These are phyloP conservation scores for Vigna angularis DNA, from an alignment of 306 rosid species.

Conservation along the genomic window DNA sequence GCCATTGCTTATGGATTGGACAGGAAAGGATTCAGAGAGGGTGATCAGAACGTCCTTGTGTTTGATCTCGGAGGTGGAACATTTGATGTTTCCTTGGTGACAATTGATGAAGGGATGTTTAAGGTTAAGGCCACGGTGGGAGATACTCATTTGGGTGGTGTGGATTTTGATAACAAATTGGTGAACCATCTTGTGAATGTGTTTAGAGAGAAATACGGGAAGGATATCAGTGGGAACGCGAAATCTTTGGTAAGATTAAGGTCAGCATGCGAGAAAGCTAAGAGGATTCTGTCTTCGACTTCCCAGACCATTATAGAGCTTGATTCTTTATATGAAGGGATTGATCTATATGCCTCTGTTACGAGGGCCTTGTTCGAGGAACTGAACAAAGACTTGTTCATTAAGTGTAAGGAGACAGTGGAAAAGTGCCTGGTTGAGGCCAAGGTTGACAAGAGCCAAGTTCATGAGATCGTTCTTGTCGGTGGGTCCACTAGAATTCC, in stretches of 20 bases:
- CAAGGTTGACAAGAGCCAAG: conserved; percentile 35
- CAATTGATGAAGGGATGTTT: conserved; percentile 51
- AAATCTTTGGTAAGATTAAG: conserved; percentile 42
- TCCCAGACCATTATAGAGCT: conserved; percentile 44
- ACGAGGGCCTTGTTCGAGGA: conserved; percentile 52
- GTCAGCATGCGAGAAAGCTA: conserved; percentile 46
- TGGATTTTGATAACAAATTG: conserved; percentile 49
- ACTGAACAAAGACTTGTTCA: conserved; percentile 52
- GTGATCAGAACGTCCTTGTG: conserved; percentile 52
- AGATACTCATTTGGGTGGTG: conserved; percentile 52
- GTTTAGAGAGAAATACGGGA: conserved; percentile 41
- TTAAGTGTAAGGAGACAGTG: conserved; percentile 46
- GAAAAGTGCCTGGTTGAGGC: conserved; percentile 52
- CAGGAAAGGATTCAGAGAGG: conserved; percentile 41
- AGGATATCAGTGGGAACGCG: conserved; percentile 30
- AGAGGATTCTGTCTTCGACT: conserved; percentile 45
- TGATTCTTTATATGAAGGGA: conserved; percentile 45
- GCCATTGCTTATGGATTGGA: conserved; percentile 51
- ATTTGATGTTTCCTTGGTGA: conserved; percentile 49
- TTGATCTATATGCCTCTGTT: conserved; percentile 41
- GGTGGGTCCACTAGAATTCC: conserved; percentile 49
- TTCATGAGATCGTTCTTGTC: conserved; percentile 43
- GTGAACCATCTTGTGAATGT: conserved; percentile 36
- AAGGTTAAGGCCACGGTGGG: conserved; percentile 52
- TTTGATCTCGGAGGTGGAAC: conserved; percentile 56